Conservation (phyloP, 2,329 filamentous ascomycete species). For the Fonsecaea nubica region DNA sequence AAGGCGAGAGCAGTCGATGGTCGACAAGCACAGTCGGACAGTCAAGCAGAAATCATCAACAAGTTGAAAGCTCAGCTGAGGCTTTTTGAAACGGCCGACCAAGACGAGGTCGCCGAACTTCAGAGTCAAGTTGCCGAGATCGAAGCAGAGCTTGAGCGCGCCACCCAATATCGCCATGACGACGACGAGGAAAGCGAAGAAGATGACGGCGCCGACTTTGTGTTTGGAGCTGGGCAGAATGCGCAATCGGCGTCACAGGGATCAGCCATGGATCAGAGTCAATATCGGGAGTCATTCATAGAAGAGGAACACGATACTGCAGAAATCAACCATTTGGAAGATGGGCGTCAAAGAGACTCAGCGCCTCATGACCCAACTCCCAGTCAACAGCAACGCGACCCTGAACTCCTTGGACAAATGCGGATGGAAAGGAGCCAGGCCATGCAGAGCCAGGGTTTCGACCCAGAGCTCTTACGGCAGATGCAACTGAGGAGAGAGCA, state of each 20-base stretch:
- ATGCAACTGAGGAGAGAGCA: conserved; percentile 11
- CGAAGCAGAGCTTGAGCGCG: conserved; percentile 10
- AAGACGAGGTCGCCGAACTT: neutral
- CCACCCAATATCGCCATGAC: neutral
- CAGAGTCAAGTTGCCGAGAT: conserved; percentile 12
- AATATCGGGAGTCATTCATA: no score
- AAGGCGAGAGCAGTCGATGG: conserved; percentile 15
- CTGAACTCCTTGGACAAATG: conserved; percentile 19
- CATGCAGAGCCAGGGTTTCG: conserved; percentile 10
- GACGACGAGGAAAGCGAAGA: conserved; percentile 34
- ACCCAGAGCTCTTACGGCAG: conserved; percentile 13
- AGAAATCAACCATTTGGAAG: conserved; percentile 27
- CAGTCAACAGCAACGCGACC: conserved; percentile 15
- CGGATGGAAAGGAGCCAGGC: conserved; percentile 13
- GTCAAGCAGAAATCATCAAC: conserved; percentile 16
- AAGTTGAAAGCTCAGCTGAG: conserved; percentile 19
- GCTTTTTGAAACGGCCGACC: conserved; percentile 19
- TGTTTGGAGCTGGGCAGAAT: conserved; percentile 25
- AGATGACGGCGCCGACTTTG: conserved; percentile 32
- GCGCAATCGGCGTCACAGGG: neutral
- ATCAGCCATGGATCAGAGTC: neutral
- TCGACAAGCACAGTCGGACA: conserved; percentile 18
- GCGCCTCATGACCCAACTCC: neutral
- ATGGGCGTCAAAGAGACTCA: conserved; percentile 19
- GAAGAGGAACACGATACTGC: conserved; percentile 16